Evolutionary conservation across 2,329 filamentous ascomycete species (phyloP).

Genomic region (Elsinoe necatrix): DNA sequence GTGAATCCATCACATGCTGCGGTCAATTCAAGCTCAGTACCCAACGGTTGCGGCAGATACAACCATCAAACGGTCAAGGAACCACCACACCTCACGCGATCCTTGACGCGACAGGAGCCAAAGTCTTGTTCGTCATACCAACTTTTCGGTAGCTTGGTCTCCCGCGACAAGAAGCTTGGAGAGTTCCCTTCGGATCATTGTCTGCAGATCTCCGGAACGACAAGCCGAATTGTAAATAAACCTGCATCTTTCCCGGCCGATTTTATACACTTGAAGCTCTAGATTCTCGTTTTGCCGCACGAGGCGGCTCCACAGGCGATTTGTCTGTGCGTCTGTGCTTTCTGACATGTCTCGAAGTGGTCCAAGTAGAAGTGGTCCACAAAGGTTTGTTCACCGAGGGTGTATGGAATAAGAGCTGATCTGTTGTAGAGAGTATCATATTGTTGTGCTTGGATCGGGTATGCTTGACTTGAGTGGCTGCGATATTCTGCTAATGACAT

Average conservation of each 20-base stretch:
- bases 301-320: constrained; percentile 7
- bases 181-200: background rate
- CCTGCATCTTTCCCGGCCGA: background rate
- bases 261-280: background rate
- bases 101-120: constrained; percentile 2
- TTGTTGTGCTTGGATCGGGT: constrained; percentile 73
- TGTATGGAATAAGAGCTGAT: background rate
- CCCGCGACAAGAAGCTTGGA: background rate
- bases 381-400: constrained; percentile 19
- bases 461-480: constrained; percentile 13
- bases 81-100: constrained; percentile 3
- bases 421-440: constrained; percentile 59
- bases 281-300: constrained; percentile 6
- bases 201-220: constrained; percentile 8
- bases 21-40: background rate
- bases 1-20: background rate
- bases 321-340: constrained; percentile 12
- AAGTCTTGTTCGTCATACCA: background rate
- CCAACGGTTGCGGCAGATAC: background rate
- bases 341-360: constrained; percentile 24
- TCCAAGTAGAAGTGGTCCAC: constrained; percentile 19
- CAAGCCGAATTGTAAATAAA: constrained; percentile 1
- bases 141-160: background rate
- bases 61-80: background rate
- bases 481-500: constrained; percentile 9